Conservation (phyloP, 2,329 filamentous ascomycete species). For the Ophiostoma fasciatum region DNA sequence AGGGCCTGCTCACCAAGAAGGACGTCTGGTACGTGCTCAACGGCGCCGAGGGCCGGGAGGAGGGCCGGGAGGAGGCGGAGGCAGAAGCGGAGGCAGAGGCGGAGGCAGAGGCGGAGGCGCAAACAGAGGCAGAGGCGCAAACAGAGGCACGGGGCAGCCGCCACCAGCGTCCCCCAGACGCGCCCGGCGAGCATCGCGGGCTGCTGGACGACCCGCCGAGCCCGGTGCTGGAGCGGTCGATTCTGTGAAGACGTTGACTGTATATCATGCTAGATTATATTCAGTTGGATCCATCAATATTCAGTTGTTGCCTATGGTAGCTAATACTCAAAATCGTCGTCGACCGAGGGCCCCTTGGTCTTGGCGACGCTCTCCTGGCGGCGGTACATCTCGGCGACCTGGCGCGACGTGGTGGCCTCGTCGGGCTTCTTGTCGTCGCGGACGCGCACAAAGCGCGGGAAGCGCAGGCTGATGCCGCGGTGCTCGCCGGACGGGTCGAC, state of each 20-base stretch:
- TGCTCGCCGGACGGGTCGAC: slow-evolving; percentile 44
- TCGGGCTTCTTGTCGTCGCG: slow-evolving; percentile 94
- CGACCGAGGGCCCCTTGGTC: slow-evolving; percentile 71
- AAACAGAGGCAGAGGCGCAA: too few relatives aligned
- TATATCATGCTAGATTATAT: background rate
- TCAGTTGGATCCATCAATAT: background rate
- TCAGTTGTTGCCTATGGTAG: too few relatives aligned
- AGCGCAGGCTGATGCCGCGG: slow-evolving; percentile 74
- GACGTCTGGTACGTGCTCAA: slow-evolving; percentile 92
- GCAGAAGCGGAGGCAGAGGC: background rate
- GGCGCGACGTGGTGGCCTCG: slow-evolving; percentile 66
- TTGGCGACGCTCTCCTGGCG: slow-evolving; percentile 85
- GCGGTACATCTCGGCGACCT: slow-evolving; percentile 93
- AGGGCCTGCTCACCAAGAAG: slow-evolving; percentile 89
- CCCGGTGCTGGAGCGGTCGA: slow-evolving; percentile 8
- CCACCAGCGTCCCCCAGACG: slow-evolving; percentile 24
- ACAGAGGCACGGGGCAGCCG: too few relatives aligned
- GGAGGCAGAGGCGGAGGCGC: too few relatives aligned
- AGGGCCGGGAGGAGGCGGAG: too few relatives aligned
- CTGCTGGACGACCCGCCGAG: slow-evolving; percentile 23
- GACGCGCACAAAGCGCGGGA: slow-evolving; percentile 82
- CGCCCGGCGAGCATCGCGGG: slow-evolving; percentile 26
- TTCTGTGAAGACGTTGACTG: slow-evolving; percentile 2
- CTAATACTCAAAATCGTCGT: slow-evolving; percentile 97
- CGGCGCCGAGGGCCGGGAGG: slow-evolving; percentile 39